Evolutionary conservation across 352 stramenopile genomes (phyloP).

Genomic region (Blastocystis sp.): DNA sequence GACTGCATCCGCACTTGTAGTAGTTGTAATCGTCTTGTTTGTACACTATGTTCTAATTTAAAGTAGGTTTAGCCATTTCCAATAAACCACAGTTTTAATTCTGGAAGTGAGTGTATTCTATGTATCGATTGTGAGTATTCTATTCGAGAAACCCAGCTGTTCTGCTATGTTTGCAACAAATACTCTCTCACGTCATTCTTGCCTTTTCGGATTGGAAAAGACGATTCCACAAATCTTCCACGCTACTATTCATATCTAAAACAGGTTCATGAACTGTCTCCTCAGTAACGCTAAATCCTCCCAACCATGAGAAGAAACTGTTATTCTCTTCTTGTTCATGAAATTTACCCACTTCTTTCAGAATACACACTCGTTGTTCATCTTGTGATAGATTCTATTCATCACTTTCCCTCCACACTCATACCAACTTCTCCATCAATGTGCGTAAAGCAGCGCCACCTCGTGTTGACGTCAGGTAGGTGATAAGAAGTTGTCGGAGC

Average conservation of each 20-base stretch:
- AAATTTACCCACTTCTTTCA: slow-evolving; percentile 80
- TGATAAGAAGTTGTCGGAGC: slow-evolving; percentile 75
- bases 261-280: slow-evolving; percentile 15
- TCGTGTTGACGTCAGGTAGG: slow-evolving; percentile 74
- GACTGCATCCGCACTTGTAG: slow-evolving; percentile 14
- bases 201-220: slow-evolving; percentile 77
- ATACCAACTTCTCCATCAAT: slow-evolving; percentile 76
- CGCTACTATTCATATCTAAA: slow-evolving; percentile 71
- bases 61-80: background rate
- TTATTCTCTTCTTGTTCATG: slow-evolving; percentile 73
- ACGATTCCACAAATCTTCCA: slow-evolving; percentile 79
- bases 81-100: background rate
- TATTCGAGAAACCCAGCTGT: background rate
- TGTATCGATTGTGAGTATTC: slow-evolving; percentile 39
- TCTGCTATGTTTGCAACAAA: slow-evolving; percentile 76
- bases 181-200: slow-evolving; percentile 78
- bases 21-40: slow-evolving; percentile 11
- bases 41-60: slow-evolving; percentile 29
- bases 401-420: slow-evolving; percentile 71
- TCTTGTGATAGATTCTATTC: slow-evolving; percentile 55
- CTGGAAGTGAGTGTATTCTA: background rate
- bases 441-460: slow-evolving; percentile 75
- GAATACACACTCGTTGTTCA: slow-evolving; percentile 39
- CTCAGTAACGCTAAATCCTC: slow-evolving; percentile 74
- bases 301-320: slow-evolving; percentile 36